phyloP scores from a whole-genome alignment of 495 filamentous ascomycete genomes.

The Staphylotrichum tortipilum region DNA sequence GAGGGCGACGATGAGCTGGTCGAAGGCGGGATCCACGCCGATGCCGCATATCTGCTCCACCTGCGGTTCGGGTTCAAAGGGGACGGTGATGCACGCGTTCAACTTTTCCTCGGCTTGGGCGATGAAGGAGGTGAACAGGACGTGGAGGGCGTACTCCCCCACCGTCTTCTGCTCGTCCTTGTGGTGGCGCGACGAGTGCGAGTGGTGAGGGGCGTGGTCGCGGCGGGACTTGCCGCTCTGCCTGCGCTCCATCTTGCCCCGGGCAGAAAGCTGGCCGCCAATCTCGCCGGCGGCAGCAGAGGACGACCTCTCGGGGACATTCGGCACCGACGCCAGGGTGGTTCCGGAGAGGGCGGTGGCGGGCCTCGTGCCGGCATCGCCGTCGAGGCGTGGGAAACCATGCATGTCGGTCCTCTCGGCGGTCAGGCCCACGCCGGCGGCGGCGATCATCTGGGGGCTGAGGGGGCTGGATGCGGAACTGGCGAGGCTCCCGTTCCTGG shows the following conservation, averaged over 20 bases:
- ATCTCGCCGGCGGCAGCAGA: conserved; percentile 21
- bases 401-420: conserved; percentile 38
- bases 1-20: conserved; percentile 86
- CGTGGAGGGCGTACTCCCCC: conserved; percentile 93
- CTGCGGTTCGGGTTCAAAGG: conserved; percentile 65
- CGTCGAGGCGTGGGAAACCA: conserved; percentile 34
- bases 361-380: conserved; percentile 31
- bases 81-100: conserved; percentile 65
- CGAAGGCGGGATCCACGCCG: conserved; percentile 81
- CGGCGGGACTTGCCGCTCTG: conserved; percentile 58
- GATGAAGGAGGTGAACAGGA: conserved; percentile 84
- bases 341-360: conserved; percentile 37
- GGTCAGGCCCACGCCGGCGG: conserved; percentile 44
- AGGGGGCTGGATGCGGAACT: conserved; percentile 62
- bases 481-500: conserved; percentile 66
- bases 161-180: conserved; percentile 75
- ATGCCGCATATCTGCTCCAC: conserved; percentile 86
- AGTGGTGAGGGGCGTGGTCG: conserved; percentile 69
- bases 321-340: conserved; percentile 26
- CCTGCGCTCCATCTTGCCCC: conserved; percentile 51
- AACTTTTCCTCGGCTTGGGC: conserved; percentile 91
- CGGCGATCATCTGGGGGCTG: conserved; percentile 73
- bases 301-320: conserved; percentile 27
- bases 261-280: conserved; percentile 19
- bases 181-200: conserved; percentile 70